Evolutionary conservation across 176 grass and related monocot species (phyloP), one percentile per base, ranked within the genome.

Genomic region (Ananas comosus): DNA sequence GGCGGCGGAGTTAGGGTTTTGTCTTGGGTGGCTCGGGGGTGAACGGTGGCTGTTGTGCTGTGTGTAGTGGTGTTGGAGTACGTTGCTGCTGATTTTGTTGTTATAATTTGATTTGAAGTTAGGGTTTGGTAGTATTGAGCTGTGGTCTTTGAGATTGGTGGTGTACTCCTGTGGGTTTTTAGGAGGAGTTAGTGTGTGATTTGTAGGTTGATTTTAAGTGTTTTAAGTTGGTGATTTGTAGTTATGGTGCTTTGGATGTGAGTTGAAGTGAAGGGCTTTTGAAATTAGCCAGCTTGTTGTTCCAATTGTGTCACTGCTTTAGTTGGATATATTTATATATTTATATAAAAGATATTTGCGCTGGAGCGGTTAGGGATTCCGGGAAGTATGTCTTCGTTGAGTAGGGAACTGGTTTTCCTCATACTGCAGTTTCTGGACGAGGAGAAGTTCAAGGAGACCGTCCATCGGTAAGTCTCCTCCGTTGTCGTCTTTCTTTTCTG

Each of bases 361-460:
- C 74, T 69, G 66, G 75, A 61, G 75, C 52, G 66, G 19, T 50
- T 77, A 61, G 29, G 65, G 51, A 29, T 56, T 77, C 64, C 51
- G 28, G 75, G 66, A 77, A 69, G 33, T 12, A 77, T 77, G 75
- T 77, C 75, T 14, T 77, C 65, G 17, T 69, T 77, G 65, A 77
- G 75, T 51, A 77, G 75, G 65, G 75, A 77, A 77, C 47, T 77
- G 12, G 75, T 77, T 68, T 77, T 77, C 53, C 75, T 77, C 42
- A 77, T 77, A 69, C 66, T 77, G 10, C 75, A 77, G 51, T 77
- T 77, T 21, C 33, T 77, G 42, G 75, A 77, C 18, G 75, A 77
- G 53, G 75, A 77, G 53, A 77, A 77, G 42, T 77, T 77, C 53
- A 77, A 77, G 9, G 75, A 77, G 12, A 54, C 75, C 28, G 75